Base-by-base conservation (phyloP, 441 rosid genomes). In the Daphne laureola region DNA sequence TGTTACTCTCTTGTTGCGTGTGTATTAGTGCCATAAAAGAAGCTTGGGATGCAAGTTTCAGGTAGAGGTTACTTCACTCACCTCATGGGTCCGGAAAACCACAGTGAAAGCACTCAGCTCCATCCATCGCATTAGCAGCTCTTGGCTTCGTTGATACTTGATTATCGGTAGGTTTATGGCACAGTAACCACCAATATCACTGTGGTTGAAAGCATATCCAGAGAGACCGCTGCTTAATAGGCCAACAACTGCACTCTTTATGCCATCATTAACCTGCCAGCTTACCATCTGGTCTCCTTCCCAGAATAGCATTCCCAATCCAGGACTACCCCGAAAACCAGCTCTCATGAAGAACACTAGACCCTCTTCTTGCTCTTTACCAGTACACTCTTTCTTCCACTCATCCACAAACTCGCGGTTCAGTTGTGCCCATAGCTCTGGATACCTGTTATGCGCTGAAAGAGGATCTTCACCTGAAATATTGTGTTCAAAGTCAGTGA, bases 241-340 rank as follows among this genome's bases (percentile, higher is more conserved):
- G 53, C 87, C 91, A 16, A 77, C 77, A 44, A 81, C 83, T n/a
- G 83, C 68, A 64, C 91, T 84, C 73, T 81, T 84, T 67, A 84
- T 81, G 25, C 87, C 91, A 60, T 84, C 87, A 65, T 84, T 81
- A 43, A 74, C 68, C 53, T 83, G 91, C 85, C 87, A 83, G 67
- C 91, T 83, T 31, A 80, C 91, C 87, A 84, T 84, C 71, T 84
- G 91, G 58, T 84, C 87, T 58, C 86, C 91, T 75, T 84, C 87
- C 91, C 87, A 84, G 55, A 84, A 84, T 23, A 84, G 71, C 82
- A 81, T 81, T 25, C 82, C 91, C 83, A 86, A 79, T 67, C 68
- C 79, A 18, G 87, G 91, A 66, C 86, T 84, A 18, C 77, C 76
- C 61, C 86, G 67, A 66, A 81, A 84, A 57, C 87, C 91, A 43